Conservation (phyloP, 1,284 basidiomycete species). For the Leccinum griseonigrum region DNA sequence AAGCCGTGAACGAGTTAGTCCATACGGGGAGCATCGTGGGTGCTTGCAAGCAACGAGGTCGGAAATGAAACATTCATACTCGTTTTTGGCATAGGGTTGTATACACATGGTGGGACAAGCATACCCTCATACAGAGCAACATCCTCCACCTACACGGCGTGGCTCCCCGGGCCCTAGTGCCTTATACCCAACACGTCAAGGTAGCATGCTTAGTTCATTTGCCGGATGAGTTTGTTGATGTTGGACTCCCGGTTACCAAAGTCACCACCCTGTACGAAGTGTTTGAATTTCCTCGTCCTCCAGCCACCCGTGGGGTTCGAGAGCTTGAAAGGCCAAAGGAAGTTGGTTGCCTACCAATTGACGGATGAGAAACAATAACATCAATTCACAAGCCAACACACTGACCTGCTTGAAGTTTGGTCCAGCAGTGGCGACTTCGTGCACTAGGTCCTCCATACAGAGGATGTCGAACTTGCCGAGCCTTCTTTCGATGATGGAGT, state of each 20-base stretch:
- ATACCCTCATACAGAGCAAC: conserved; percentile 35
- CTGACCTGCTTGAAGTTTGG: conserved; percentile 97
- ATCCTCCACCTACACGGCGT: conserved; percentile 21
- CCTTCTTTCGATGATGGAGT: conserved; percentile 87
- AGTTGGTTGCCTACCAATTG: conserved; percentile 73
- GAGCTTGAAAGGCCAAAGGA: conserved; percentile 99
- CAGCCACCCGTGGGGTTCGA: conserved; percentile 99
- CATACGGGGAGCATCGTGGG: neutral
- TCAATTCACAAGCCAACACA: conserved; percentile 9
- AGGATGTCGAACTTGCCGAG: conserved; percentile 97
- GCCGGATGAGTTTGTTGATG: conserved; percentile 96
- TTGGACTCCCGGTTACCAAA: conserved; percentile 93
- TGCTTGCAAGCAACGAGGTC: neutral
- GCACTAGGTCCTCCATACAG: conserved; percentile 96
- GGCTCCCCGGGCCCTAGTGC: conserved; percentile 1
- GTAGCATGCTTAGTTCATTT: conserved; percentile 77
- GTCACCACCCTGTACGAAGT: conserved; percentile 93
- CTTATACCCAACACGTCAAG: conserved; percentile 14
- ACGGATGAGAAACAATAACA: neutral
- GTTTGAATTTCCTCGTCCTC: conserved; percentile 96
- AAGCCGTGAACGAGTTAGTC: neutral
- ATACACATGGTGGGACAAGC: conserved; percentile 29
- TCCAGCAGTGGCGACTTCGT: conserved; percentile 94
- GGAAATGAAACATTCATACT: conserved; percentile 18
- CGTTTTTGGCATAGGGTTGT: conserved; percentile 24